Percentiles rank a stretch among this genome's conserved stretches.
Evolutionary conservation across 2,329 filamentous ascomycete genomes (phyloP).

Genomic region (Sclerotinia trifoliorum): DNA sequence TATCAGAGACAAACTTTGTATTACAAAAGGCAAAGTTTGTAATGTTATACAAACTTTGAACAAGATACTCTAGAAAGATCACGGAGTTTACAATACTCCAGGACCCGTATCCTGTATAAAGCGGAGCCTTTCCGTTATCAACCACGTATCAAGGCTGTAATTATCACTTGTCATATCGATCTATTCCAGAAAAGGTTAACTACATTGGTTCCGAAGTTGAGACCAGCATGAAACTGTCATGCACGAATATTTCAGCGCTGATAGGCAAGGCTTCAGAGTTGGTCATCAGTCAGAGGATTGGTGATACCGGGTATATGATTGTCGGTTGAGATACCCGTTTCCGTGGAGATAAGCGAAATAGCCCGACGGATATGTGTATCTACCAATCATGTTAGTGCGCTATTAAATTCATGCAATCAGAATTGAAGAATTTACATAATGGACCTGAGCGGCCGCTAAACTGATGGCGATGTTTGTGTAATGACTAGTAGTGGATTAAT

Average conservation of each 20-base stretch:
- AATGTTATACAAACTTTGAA: background rate
- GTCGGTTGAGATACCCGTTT: background rate
- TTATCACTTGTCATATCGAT: background rate
- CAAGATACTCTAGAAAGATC: background rate
- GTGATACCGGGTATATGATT: background rate
- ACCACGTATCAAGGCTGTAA: background rate
- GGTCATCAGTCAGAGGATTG: background rate
- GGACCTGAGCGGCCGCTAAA: background rate
- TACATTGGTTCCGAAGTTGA: background rate
- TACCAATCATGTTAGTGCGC: background rate
- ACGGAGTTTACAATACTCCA: background rate
- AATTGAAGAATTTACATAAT: slow-evolving; percentile 1
- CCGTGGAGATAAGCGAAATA: background rate
- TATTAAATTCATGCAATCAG: background rate
- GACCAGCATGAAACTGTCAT: background rate
- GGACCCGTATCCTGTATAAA: background rate
- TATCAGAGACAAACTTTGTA: background rate
- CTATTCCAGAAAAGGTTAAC: background rate
- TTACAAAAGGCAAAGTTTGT: background rate
- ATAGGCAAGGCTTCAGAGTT: background rate
- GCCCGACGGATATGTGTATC: background rate
- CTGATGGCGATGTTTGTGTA: background rate
- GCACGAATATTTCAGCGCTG: background rate
- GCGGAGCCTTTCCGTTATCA: background rate
- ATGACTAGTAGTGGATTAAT: background rate